Evolutionary conservation across 2,329 filamentous ascomycete species (phyloP), one percentile per base, ranked within the genome.

Genomic region (Fusarium sp.): DNA sequence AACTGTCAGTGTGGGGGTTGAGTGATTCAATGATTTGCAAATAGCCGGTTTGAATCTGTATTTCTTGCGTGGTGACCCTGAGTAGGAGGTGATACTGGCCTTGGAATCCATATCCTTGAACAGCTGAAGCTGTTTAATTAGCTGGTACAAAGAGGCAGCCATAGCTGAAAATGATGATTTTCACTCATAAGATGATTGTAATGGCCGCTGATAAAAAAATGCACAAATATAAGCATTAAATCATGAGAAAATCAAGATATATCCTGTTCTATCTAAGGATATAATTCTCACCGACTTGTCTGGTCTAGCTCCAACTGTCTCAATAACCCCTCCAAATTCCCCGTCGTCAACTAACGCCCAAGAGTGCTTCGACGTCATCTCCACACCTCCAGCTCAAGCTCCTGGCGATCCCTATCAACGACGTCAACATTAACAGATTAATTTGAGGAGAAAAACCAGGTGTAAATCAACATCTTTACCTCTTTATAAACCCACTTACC

Each of bases 391-490:
- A 51, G 49, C 49, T 67, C 52, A 17, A 40, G 36, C 53, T 68
- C 67, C 65, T 59, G 57, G 53, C 66, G 62, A 70, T 60, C 62
- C 43, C 36, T 49, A 49, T 60, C 65, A 43, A 64, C 67, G 67
- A 67, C 67, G 67, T 70, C 58, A 70, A 70, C 46, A 63, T 49
- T 57, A 52, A 40, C 52, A 43, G 24, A 22, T 22, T 38, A 40
- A 38, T 57, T 65, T 26, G 28, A 43, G 34, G 19, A 11, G 13
- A 17, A n/a, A 40, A 49, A 47, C 14, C 28, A 36, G 31, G 33
- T 22, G 21, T 36, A 57, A 24, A 54, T 26, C 43, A 8, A 36
- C 17, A 36, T 31, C 40, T 8, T 11, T 19, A 34, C 21, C 52
- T 51, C 33, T 24, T 47, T 66, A 55, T 33, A 47, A 51, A 38